phyloP scores from a whole-genome alignment of 2,329 filamentous ascomycete genomes.

The Fusarium gaditjirri region DNA sequence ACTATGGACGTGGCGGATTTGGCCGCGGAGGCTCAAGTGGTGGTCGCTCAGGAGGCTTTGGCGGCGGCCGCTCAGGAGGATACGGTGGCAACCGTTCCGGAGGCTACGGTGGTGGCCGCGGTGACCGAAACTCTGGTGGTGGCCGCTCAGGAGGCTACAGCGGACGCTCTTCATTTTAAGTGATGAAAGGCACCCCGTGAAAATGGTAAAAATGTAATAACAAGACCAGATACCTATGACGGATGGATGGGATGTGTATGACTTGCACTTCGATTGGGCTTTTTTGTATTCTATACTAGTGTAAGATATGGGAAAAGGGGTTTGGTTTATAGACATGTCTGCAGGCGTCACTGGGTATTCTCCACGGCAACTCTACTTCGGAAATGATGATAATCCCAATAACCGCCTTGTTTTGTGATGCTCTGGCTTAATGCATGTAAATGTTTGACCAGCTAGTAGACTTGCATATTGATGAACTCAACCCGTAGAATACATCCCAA shows the following conservation, averaged over 20 bases:
- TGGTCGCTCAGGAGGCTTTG: constrained; percentile 13
- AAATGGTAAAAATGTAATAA: constrained; percentile 35
- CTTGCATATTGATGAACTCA: background rate
- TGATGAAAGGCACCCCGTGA: background rate
- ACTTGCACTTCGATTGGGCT: constrained; percentile 44
- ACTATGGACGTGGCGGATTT: constrained; percentile 15
- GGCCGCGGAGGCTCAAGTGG: constrained; percentile 13
- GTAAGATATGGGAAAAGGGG: constrained; percentile 42
- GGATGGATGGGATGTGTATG: constrained; percentile 36
- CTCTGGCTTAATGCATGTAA: background rate
- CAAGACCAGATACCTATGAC: constrained; percentile 20
- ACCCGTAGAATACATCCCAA: background rate
- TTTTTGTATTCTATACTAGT: constrained; percentile 38
- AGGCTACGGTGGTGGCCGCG: background rate
- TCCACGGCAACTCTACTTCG: constrained; percentile 44
- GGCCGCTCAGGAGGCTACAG: constrained; percentile 23
- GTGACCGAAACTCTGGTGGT: constrained; percentile 20
- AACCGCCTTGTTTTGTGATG: background rate
- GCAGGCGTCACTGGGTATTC: constrained; percentile 35
- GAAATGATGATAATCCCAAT: constrained; percentile 36
- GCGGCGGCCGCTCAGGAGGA: background rate
- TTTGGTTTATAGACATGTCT: constrained; percentile 41
- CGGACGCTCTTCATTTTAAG: constrained; percentile 21
- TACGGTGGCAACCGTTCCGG: background rate
- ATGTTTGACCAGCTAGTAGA: background rate